phyloP scores from a whole-genome alignment of 2,329 filamentous ascomycete genomes.

The Fusarium phyllophilum region DNA sequence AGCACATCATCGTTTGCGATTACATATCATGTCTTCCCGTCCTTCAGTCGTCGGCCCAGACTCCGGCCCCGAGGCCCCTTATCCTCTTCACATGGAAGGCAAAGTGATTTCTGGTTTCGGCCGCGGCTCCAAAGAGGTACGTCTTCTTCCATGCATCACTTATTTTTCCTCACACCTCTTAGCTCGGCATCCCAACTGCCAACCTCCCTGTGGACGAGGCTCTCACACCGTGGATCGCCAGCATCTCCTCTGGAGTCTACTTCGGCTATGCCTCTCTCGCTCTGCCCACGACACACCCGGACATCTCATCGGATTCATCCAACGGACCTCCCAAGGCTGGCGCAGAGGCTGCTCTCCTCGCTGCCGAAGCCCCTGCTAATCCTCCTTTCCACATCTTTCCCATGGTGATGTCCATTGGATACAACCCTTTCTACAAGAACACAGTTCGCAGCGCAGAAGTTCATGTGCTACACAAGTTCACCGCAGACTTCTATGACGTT shows the following conservation, averaged over 20 bases:
- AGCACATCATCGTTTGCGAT: neutral
- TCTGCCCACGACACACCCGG: conserved; percentile 61
- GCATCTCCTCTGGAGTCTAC: conserved; percentile 84
- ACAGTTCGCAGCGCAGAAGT: conserved; percentile 86
- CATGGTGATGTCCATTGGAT: conserved; percentile 94
- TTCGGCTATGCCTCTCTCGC: conserved; percentile 88
- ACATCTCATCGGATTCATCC: conserved; percentile 41
- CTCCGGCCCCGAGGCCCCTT: conserved; percentile 78
- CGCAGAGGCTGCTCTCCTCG: conserved; percentile 28
- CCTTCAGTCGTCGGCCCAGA: conserved; percentile 79
- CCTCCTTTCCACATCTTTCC: conserved; percentile 68
- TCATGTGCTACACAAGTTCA: conserved; percentile 83
- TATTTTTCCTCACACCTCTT: neutral
- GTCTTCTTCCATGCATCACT: conserved; percentile 14
- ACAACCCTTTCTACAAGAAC: conserved; percentile 98
- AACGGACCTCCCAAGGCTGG: conserved; percentile 13
- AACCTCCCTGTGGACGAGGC: conserved; percentile 82
- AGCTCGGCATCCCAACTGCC: conserved; percentile 96
- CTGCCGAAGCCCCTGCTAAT: conserved; percentile 26
- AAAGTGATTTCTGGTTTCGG: conserved; percentile 94
- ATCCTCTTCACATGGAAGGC: conserved; percentile 84
- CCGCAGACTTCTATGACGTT: conserved; percentile 84
- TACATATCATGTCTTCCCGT: conserved; percentile 55
- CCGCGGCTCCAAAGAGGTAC: conserved; percentile 88
- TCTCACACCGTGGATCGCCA: conserved; percentile 67